Evolutionary conservation across 2,329 filamentous ascomycete genomes (phyloP).

Genomic region (Pseudocercospora macadamiae): DNA sequence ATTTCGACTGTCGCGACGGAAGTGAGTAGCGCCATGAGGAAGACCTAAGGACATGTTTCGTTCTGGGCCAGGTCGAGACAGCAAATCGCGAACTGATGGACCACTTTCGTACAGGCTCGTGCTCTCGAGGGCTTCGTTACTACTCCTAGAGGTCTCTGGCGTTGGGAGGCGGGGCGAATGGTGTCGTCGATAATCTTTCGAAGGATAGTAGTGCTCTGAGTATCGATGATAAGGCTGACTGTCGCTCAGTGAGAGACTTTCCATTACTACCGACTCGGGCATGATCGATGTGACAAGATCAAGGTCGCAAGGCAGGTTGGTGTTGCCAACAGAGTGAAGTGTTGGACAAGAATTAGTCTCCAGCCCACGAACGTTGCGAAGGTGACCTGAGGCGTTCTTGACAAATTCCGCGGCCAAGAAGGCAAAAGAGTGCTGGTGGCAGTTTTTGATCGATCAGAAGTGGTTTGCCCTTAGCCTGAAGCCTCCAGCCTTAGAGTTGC

Average conservation of each 20-base stretch:
- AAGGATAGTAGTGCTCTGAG: slow-evolving; percentile 11
- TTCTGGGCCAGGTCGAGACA: slow-evolving; percentile 6
- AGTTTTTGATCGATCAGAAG: slow-evolving; percentile 18
- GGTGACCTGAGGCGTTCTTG: slow-evolving; percentile 15
- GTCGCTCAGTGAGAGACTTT: slow-evolving; percentile 27
- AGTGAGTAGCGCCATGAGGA: slow-evolving; percentile 14
- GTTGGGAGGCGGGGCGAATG: slow-evolving; percentile 37
- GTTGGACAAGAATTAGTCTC: slow-evolving; percentile 9
- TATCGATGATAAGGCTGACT: slow-evolving; percentile 20
- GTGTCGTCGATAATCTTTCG: slow-evolving; percentile 23
- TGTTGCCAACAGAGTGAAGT: neutral
- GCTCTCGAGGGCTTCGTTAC: slow-evolving; percentile 32
- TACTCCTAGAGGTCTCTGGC: slow-evolving; percentile 35
- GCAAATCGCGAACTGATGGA: slow-evolving; percentile 16
- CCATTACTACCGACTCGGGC: slow-evolving; percentile 20
- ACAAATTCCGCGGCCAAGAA: slow-evolving; percentile 19
- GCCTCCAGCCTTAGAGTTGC: slow-evolving; percentile 24
- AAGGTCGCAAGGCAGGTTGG: neutral
- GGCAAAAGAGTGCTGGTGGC: slow-evolving; percentile 18
- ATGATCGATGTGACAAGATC: neutral
- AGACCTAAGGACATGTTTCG: slow-evolving; percentile 15
- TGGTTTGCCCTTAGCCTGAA: slow-evolving; percentile 19
- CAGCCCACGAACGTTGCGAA: neutral
- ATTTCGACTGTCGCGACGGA: slow-evolving; percentile 29
- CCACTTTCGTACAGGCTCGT: slow-evolving; percentile 21